A percentile compares a stretch with the other conserved stretches of the same genome.
Evolutionary conservation across 441 rosid genomes (phyloP).

Genomic region (Populus hybrid): DNA sequence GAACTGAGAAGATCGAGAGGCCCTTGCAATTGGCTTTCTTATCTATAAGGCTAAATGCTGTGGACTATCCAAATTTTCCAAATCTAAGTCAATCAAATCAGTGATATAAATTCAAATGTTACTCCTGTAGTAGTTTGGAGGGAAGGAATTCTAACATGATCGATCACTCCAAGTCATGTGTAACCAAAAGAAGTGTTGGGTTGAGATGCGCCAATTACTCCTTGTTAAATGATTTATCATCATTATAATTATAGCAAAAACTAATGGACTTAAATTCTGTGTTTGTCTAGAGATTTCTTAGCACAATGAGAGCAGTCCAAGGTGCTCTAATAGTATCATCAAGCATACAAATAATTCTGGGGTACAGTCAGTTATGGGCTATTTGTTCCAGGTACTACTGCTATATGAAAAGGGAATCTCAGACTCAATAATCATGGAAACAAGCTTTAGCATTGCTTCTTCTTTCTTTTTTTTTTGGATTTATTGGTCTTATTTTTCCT

Average conservation of each 20-base stretch:
- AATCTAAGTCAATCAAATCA: constrained; percentile 19
- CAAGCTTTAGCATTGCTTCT: not conserved
- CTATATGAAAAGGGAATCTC: not conserved
- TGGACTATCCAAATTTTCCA: constrained; percentile 6
- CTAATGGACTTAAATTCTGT: not conserved
- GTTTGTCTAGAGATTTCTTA: constrained; percentile 66
- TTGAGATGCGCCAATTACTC: no score
- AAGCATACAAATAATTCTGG: constrained; percentile 89
- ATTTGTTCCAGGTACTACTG: constrained; percentile 82
- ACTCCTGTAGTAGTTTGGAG: not conserved
- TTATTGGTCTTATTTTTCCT: not conserved
- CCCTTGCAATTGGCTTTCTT: constrained; percentile 12
- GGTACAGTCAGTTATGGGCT: constrained; percentile 97
- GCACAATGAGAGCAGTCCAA: constrained; percentile 98
- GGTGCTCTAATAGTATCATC: constrained; percentile 97
- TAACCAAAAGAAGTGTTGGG: not conserved
- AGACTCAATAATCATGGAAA: constrained; percentile 4
- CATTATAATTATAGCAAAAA: not conserved
- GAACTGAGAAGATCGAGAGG: constrained; percentile 8
- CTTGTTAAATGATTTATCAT: not conserved
- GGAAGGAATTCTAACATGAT: not conserved
- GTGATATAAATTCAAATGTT: no score
- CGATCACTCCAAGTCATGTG: no score
- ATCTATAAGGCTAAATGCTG: not conserved
- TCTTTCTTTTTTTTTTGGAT: not conserved